phyloP scores from a whole-genome alignment of 23 red algal species.

The Pyropia yezoensis region DNA sequence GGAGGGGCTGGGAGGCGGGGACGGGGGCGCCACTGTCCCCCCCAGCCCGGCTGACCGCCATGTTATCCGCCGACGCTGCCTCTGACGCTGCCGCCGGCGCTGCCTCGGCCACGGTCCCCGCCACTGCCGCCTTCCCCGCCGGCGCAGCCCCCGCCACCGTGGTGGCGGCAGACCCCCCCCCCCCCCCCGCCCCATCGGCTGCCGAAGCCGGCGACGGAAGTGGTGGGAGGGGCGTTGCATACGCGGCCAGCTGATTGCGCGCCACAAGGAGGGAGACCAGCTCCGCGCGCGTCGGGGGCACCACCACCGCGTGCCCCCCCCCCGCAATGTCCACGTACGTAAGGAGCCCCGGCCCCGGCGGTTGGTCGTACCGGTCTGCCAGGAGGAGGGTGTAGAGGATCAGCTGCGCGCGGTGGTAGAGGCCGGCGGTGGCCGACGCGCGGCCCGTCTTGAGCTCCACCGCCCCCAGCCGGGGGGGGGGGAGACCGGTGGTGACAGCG shows the following conservation, averaged over 20 bases:
- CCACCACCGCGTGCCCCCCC: neutral
- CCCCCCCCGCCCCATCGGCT: too few species aligned
- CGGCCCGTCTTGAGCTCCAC: conserved; percentile 45
- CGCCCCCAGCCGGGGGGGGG: neutral
- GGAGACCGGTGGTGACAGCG: too few species aligned
- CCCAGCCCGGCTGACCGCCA: too few species aligned
- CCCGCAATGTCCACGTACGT: conserved; percentile 11
- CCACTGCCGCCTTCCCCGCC: too few species aligned
- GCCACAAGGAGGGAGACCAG: conserved; percentile 12
- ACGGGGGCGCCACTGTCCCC: too few species aligned
- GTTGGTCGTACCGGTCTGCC: conserved; percentile 24
- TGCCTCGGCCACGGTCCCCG: too few species aligned
- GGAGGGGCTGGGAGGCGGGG: too few species aligned
- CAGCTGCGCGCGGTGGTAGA: conserved; percentile 29
- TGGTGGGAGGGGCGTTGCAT: neutral
- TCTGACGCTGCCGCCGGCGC: too few species aligned
- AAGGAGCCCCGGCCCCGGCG: neutral
- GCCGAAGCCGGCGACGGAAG: too few species aligned
- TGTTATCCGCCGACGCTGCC: too few species aligned
- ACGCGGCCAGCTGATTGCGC: conserved; percentile 15
- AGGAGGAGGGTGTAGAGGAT: conserved; percentile 28
- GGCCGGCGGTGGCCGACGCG: neutral
- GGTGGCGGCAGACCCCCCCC: too few species aligned
- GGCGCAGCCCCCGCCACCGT: too few species aligned
- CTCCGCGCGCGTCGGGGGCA: conserved; percentile 15